Base-by-base conservation (phyloP, 2,329 filamentous ascomycete genomes). In the Cladosporium oxysporum region DNA sequence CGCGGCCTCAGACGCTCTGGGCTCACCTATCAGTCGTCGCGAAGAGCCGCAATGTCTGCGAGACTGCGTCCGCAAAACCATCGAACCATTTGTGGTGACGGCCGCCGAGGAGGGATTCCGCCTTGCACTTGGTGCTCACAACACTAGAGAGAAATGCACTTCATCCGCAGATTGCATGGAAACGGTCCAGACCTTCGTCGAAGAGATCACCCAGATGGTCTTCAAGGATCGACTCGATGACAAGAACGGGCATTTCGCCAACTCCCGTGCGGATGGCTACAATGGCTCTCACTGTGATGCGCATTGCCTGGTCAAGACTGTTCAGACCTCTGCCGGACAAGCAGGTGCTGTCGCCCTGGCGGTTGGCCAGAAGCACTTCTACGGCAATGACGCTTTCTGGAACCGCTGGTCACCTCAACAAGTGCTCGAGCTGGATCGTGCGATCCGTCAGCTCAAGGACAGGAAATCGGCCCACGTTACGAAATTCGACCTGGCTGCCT, bases 361-460 rank as follows among this genome's bases (percentile, higher is more conserved):
- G 12, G 35, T 58, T 7, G 55, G 55, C 55, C 31, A 58, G 11
- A 58, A 58, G 29, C 55, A 58, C 31, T 58, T 58, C n/a, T 58
- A 58, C 55, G 16, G 55, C n/a, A 41, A 35, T n/a, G 23, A 37
- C 23, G 29, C 29, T 18, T 12, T 37, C 21, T 58, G 55, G 55
- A 26, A 58, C 11, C 55, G 55, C 55, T 58, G 55, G 55, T 18
- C 52, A 6, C 52, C 52, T 33, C 52, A 31, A 3, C 52, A 31
- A 31, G 31, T 55, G 52, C 16, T 55, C 5, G 28, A 33, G 31
- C 11, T 55, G 16, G 52, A 55, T 31, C 18, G 18, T 6, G 52
- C 28, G 12, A 55, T 55, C 16, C 52, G 28, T n/a, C 28, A 55
- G n/a, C 52, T 55, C 26, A 55, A 33, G 28, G 52, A 29, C 8